phyloP scores from a whole-genome alignment of 805 yeast species.

The Myxozyma melibiosi region DNA sequence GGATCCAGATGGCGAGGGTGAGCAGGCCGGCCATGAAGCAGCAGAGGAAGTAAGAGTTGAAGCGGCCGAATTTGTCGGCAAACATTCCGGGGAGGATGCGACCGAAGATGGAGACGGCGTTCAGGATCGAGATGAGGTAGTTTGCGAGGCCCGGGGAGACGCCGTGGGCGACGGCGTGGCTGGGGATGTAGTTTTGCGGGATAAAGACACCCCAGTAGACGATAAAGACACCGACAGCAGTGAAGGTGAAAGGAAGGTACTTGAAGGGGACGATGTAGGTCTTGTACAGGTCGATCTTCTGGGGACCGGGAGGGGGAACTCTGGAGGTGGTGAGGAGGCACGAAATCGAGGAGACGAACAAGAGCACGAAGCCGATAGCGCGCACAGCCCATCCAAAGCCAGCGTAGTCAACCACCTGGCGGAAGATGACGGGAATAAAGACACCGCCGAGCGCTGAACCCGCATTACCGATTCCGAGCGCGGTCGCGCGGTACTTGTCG shows the following conservation, averaged over 20 bases:
- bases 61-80: conserved; percentile 53
- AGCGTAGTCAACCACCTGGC: conserved; percentile 46
- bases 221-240: conserved; percentile 36
- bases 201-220: conserved; percentile 40
- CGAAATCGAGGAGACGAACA: conserved; percentile 38
- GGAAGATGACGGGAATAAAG: conserved; percentile 51
- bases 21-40: conserved; percentile 38
- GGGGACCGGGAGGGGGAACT: conserved; percentile 25
- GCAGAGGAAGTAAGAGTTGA: conserved; percentile 45
- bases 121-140: conserved; percentile 42
- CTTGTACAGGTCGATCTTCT: conserved; percentile 9
- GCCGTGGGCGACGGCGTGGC: conserved; percentile 38
- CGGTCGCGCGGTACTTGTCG: conserved; percentile 48
- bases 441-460: conserved; percentile 59
- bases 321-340: conserved; percentile 38
- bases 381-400: conserved; percentile 61
- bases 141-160: conserved; percentile 28
- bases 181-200: conserved; percentile 40
- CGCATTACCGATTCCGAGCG: conserved; percentile 50
- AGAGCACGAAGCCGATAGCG: conserved; percentile 50
- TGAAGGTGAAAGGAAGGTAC: conserved; percentile 35
- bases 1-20: conserved; percentile 44
- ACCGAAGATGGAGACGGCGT: conserved; percentile 50
- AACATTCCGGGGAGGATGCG: conserved; percentile 53
- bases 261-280: conserved; percentile 34